Evolutionary conservation across 2,329 filamentous ascomycete species (phyloP), one percentile per base, ranked within the genome.

Genomic region (Xylaria digitata): DNA sequence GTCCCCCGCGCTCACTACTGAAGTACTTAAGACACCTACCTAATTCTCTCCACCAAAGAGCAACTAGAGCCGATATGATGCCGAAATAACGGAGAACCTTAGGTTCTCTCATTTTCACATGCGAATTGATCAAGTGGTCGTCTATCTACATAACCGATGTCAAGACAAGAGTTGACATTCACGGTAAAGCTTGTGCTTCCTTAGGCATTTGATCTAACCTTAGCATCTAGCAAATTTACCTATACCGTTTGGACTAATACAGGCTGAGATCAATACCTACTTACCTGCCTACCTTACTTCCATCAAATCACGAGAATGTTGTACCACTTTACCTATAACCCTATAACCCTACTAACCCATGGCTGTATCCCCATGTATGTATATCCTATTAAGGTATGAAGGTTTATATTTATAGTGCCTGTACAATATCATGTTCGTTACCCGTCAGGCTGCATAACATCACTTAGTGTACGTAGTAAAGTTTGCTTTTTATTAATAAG

Each of bases 401-500:
- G 13, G 8, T 19, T 30, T 42, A 52, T 43, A 2, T 9, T n/a
- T 26, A 40, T 32, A n/a, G 1, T 26, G 26, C 21, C 2, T 43
- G 13, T 37, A 9, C 2, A 13, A 6, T 50, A 60, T 60, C 30
- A 9, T 21, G 17, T 50, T 43, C 15, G 17, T 50, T 50, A 60
- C 32, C 45, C 32, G 46, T 40, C 50, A 50, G 56, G 43, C 34
- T 19, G 34, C 37, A 60, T 52, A 55, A 55, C 37, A 43, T 8
- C 17, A 55, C 34, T 13, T 61, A 37, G 34, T 26, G 26, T 26
- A 26, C 5, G 26, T 26, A 26, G 17, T 30, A 34, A 40, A 32
- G 54, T 56, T 63, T 67, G 54, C 60, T 67, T 67, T 63, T 63
- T 63, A 55, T 67, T 50, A 42, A 60, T 40, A 53, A 49, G 52